Evolutionary conservation across 495 filamentous ascomycete species (phyloP).

Genomic region (Trichodelitschia bisporula): DNA sequence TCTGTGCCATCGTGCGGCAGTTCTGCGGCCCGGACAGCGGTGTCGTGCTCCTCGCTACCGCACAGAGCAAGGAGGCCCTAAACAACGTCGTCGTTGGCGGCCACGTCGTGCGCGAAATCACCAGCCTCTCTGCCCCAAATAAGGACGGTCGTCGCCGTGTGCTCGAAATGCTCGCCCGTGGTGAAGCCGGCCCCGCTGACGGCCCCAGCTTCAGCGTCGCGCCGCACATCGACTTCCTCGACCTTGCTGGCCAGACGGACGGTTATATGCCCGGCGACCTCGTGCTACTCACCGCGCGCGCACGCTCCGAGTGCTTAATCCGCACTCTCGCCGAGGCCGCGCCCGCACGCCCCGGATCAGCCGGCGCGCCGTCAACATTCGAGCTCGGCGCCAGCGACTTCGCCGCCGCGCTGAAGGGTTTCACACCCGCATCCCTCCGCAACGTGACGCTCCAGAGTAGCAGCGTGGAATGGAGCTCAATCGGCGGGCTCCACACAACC

Average conservation of each 20-base stretch:
- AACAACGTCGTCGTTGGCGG: constrained; percentile 17
- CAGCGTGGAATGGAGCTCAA: constrained; percentile 67
- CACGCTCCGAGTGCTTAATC: constrained; percentile 76
- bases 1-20: constrained; percentile 61
- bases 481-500: constrained; percentile 69
- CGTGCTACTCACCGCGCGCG: constrained; percentile 59
- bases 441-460: constrained; percentile 83
- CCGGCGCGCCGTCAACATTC: constrained; percentile 9
- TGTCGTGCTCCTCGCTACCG: constrained; percentile 73
- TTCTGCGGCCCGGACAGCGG: constrained; percentile 52
- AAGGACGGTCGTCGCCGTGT: constrained; percentile 73
- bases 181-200: constrained; percentile 14
- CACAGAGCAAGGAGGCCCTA: constrained; percentile 59
- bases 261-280: constrained; percentile 96
- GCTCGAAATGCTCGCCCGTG: constrained; percentile 39
- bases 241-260: constrained; percentile 77
- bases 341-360: too few relatives aligned
- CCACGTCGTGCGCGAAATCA: constrained; percentile 18
- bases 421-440: constrained; percentile 79
- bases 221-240: constrained; percentile 65
- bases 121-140: constrained; percentile 68
- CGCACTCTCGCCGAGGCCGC: constrained; percentile 21
- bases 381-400: constrained; percentile 48
- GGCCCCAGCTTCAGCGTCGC: constrained; percentile 33
- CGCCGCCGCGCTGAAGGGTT: constrained; percentile 58